A percentile compares a stretch with the other conserved stretches of the same genome.
These are phyloP conservation scores for Auricularia sp. DNA, from an alignment of 768 basidiomycete species.

Conservation along the genomic window DNA sequence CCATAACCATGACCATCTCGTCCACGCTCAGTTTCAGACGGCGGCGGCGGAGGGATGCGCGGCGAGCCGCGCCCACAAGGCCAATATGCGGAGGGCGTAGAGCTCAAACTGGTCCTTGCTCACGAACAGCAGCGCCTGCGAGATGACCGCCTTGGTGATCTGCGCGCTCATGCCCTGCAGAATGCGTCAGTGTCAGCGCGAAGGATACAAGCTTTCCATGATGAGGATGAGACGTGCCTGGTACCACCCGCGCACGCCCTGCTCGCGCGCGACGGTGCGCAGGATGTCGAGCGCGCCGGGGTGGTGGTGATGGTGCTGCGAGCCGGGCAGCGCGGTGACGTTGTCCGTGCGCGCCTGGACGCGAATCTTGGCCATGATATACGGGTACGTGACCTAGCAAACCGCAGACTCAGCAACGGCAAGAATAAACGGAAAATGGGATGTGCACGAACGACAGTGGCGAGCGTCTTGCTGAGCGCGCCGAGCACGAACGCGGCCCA, in stretches of 20 bases:
- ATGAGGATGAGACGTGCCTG: constrained; percentile 47
- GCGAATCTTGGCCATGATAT: constrained; percentile 94
- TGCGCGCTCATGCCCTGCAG: constrained; percentile 90
- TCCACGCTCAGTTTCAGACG: too few species aligned
- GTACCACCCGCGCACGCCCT: constrained; percentile 92
- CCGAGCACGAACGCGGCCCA: constrained; percentile 78
- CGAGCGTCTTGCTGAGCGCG: constrained; percentile 87
- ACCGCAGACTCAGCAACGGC: neutral
- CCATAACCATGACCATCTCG: too few species aligned
- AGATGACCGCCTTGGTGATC: constrained; percentile 89
- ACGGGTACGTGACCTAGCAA: constrained; percentile 80
- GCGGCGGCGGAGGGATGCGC: too few species aligned
- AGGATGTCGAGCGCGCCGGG: constrained; percentile 74
- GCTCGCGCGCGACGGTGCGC: constrained; percentile 52
- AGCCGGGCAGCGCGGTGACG: constrained; percentile 6
- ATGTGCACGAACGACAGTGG: constrained; percentile 66
- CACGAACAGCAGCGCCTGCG: constrained; percentile 92
- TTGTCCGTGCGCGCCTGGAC: constrained; percentile 77
- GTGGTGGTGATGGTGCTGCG: constrained; percentile 42
- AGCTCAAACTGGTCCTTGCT: constrained; percentile 96
- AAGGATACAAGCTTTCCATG: neutral
- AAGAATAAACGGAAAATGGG: neutral
- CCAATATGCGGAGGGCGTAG: constrained; percentile 68
- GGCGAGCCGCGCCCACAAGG: constrained; percentile 23
- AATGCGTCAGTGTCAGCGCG: neutral